Percentiles rank a stretch among this genome's conserved stretches.
Conservation (phyloP, 1,284 basidiomycete genomes). For the Leccinum griseonigrum region DNA sequence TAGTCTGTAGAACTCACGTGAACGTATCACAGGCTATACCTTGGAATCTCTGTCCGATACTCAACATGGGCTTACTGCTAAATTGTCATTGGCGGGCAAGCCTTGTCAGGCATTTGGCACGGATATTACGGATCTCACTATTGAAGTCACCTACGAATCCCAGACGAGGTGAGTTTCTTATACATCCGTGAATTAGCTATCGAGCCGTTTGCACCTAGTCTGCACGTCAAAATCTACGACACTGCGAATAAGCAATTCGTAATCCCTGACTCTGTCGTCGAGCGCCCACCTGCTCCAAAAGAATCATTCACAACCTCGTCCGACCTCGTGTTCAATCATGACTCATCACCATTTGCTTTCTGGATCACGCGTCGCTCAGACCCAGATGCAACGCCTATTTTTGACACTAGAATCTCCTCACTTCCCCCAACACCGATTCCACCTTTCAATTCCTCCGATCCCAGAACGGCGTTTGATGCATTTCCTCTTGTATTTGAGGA, state of each 20-base stretch:
- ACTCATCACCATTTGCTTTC: constrained; percentile 67
- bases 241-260: constrained; percentile 64
- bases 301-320: constrained; percentile 39
- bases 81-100: constrained; percentile 53
- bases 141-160: constrained; percentile 68
- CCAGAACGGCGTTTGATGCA: constrained; percentile 50
- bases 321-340: constrained; percentile 69
- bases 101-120: constrained; percentile 73
- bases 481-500: constrained; percentile 78
- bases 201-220: constrained; percentile 34
- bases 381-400: constrained; percentile 57
- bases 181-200: neutral
- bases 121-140: constrained; percentile 61
- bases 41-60: constrained; percentile 46
- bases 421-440: constrained; percentile 55
- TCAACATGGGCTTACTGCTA: constrained; percentile 51
- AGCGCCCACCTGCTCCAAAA: constrained; percentile 41
- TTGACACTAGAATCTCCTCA: constrained; percentile 66
- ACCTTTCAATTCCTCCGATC: constrained; percentile 44
- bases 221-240: constrained; percentile 80
- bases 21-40: constrained; percentile 46
- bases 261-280: constrained; percentile 58
- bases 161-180: constrained; percentile 36
- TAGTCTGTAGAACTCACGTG: neutral
- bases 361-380: constrained; percentile 71